Evolutionary conservation across 1,139 yeast genomes (phyloP).

Genomic region (Hemisphaericaspora lyxosophila): DNA sequence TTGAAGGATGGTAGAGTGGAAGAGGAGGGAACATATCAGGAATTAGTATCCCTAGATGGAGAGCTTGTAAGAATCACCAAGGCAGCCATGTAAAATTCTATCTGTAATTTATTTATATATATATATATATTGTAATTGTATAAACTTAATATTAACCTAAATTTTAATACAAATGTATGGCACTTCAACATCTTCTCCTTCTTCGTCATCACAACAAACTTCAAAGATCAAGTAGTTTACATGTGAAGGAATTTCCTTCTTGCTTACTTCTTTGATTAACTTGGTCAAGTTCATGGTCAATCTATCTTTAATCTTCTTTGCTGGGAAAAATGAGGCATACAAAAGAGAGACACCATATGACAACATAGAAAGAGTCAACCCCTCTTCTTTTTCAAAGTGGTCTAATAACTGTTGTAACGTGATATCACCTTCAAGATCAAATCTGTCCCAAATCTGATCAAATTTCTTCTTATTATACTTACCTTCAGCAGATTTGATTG

Average conservation of each 20-base stretch:
- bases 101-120: neutral
- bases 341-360: conserved; percentile 87
- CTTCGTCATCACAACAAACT: conserved; percentile 86
- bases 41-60: conserved; percentile 15
- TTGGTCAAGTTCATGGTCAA: conserved; percentile 64
- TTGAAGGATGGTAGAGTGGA: conserved; percentile 44
- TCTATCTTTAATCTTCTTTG: conserved; percentile 83
- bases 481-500: conserved; percentile 80
- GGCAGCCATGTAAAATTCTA: conserved; percentile 1
- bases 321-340: conserved; percentile 93
- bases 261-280: conserved; percentile 77
- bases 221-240: conserved; percentile 80
- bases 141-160: conserved; percentile 5
- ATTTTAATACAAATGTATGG: conserved; percentile 72
- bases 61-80: conserved; percentile 17
- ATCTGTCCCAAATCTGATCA: conserved; percentile 95
- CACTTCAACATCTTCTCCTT: conserved; percentile 94
- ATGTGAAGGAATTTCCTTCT: conserved; percentile 77
- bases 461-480: conserved; percentile 77
- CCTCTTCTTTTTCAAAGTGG: conserved; percentile 76
- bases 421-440: conserved; percentile 74
- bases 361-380: conserved; percentile 84
- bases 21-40: conserved; percentile 27
- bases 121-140: neutral
- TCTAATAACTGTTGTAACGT: conserved; percentile 76